These are phyloP conservation scores for Chaetothyriales sp. DNA, from an alignment of 2,329 filamentous ascomycete genomes.

Conservation along the genomic window DNA sequence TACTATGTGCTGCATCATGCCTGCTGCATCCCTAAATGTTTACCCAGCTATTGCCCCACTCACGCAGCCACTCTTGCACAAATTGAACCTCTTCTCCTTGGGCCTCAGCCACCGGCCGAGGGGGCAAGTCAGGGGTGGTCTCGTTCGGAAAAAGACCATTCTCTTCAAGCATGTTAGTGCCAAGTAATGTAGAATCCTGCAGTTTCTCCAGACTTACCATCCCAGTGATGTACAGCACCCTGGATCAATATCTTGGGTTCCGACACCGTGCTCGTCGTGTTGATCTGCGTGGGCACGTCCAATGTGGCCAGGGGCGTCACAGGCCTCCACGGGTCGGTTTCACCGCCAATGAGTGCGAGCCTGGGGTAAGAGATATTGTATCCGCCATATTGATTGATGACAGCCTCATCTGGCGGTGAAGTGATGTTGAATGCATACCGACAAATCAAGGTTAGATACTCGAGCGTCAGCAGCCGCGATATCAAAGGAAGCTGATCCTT, in stretches of 20 bases:
- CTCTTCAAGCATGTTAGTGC: not conserved
- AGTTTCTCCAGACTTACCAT: constrained; percentile 21
- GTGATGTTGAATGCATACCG: constrained; percentile 56
- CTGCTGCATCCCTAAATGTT: not conserved
- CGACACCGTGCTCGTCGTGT: constrained; percentile 38
- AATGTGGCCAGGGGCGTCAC: constrained; percentile 56
- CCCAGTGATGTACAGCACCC: constrained; percentile 71
- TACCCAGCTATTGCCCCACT: constrained; percentile 32
- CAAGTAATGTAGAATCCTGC: not conserved
- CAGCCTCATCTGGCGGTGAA: constrained; percentile 45
- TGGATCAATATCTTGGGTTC: constrained; percentile 63
- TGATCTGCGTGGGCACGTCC: constrained; percentile 39
- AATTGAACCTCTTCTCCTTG: constrained; percentile 48
- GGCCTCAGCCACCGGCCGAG: constrained; percentile 37
- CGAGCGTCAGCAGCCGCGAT: constrained; percentile 54
- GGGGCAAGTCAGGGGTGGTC: constrained; percentile 45
- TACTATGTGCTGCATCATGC: not conserved
- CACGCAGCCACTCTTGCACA: constrained; percentile 53
- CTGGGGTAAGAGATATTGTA: constrained; percentile 60
- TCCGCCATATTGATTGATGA: constrained; percentile 65
- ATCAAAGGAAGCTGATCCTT: constrained; percentile 51
- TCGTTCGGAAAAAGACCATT: constrained; percentile 40
- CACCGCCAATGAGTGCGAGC: constrained; percentile 63
- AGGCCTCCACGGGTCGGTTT: constrained; percentile 66
- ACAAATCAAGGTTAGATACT: constrained; percentile 52